phyloP scores from a whole-genome alignment of 805 yeast species.

The Candida tibetensis region DNA sequence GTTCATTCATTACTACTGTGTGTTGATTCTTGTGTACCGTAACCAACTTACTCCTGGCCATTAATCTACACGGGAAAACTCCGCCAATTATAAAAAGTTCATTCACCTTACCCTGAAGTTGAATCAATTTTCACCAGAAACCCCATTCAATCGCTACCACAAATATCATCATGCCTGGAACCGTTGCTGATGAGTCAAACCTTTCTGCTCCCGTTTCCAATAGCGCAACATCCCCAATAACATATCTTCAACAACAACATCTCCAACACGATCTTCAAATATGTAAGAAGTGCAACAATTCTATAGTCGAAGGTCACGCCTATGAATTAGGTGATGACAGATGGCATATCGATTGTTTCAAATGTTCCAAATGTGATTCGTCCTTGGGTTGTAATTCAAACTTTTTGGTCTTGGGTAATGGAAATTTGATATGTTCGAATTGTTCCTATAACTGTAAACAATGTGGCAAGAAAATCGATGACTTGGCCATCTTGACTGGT shows the following conservation, averaged over 20 bases:
- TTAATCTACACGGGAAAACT: too few species aligned
- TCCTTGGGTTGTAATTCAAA: constrained; percentile 84
- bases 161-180: too few species aligned
- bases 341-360: constrained; percentile 94
- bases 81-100: too few species aligned
- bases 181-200: too few species aligned
- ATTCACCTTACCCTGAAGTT: too few species aligned
- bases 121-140: too few species aligned
- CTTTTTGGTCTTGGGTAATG: constrained; percentile 89
- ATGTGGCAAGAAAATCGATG: constrained; percentile 85
- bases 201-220: background rate
- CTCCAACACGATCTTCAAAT: constrained; percentile 19
- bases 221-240: background rate
- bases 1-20: too few species aligned
- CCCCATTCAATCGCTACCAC: too few species aligned
- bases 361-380: constrained; percentile 79
- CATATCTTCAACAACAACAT: background rate
- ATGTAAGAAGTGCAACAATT: constrained; percentile 39
- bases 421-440: constrained; percentile 82
- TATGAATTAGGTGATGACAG: constrained; percentile 91
- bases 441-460: constrained; percentile 90
- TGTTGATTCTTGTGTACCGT: too few species aligned
- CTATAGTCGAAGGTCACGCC: constrained; percentile 87
- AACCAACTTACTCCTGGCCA: too few species aligned
- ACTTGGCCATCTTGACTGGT: constrained; percentile 90